Base-by-base conservation (phyloP, 1,284 basidiomycete species). In the Ceraceosorus bombacis region DNA sequence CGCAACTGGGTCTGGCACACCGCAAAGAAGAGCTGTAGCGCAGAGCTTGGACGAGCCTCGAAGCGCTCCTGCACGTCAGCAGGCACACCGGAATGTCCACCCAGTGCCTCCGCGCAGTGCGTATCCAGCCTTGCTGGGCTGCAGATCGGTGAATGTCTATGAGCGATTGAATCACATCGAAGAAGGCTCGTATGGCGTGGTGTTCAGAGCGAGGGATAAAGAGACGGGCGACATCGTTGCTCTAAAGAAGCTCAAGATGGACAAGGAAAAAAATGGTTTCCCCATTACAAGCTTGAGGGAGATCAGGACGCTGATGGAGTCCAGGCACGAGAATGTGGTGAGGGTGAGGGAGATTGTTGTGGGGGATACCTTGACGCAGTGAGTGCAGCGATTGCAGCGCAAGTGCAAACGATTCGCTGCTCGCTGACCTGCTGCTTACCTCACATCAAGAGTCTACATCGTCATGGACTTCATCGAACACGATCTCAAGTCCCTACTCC, bases 401-500 rank as follows among this genome's bases (percentile, higher is more conserved):
- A 9, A 52, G 15, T 15, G 27, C 27, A 49, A 49, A 15, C 15
- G 27, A 27, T 27, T 27, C 9, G 13, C 43, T 38, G 59, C 59
- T 54, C 56, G 55, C 41, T 41, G 41, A 27, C 41, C 54, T 15
- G 38, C 48, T 58, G 27, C 27, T 27, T 3, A 27, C 27, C 27
- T 27, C 27, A 27, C 27, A 27, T 58, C 55, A 59, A 93, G 90
- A 81, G 90, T 97, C 58, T 98, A 92, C 79, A 91, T 98, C 64
- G 93, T 96, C 40, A 97, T 97, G 92, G 94, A 97, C 74, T 98
- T 99, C 76, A 93, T 98, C 76, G 95, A 98, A 79, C 95, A 99
- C 78, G 94, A 99, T 78, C 86, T 99, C 75, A 98, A 98, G 80
- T 89, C 92, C 1, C 83, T 99, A 54, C 83, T 99, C 58, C 49